Base-by-base conservation (phyloP, 495 filamentous ascomycete species). In the Tuber borchii region DNA sequence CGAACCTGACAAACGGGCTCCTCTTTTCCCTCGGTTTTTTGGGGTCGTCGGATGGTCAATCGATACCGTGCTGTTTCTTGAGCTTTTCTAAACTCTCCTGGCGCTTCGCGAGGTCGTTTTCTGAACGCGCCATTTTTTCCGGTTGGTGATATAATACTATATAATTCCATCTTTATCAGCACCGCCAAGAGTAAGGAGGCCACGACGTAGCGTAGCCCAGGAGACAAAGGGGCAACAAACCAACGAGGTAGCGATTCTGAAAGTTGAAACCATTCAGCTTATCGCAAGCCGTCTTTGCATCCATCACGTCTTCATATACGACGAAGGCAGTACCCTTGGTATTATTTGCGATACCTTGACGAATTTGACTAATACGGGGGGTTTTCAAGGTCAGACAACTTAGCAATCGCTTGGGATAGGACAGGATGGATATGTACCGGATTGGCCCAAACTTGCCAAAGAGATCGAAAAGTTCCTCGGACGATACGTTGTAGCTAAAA, bases 261-360 rank as follows among this genome's bases (percentile, higher is more conserved):
- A 99, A 99, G 86, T 99, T 99, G 90, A 96, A 99, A 83, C 95
- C 95, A 86, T 99, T 98, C 83, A 99, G 88, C 87, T 97, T 97
- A 88, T 99, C 95, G 87, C 96, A 97, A 81, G 95, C 96, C 85
- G 92, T 90, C 86, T 99, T 99, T 77, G 95, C 95, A 88, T 99
- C 95, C 90, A 97, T 93, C 40, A 97, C 96, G 87, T 99, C 96
- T 84, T 98, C 96, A 87, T 96, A 99, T 84, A 99, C 95, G 71
- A 99, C 96, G 86, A 97, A 99, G 82, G 93, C 95, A 42, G 95
- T 99, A 82, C 95, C 95, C 85, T 98, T 99, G 79, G 95, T 97
- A 84, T 96, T 96, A 86, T 90, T 94, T 76, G 95, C 93, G 82
- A 97, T 98, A 81, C 95, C 95, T 86, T 97, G 94, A 83, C 95